Conservation (phyloP, 306 rosid genomes). For the Hippophae rhamnoides region DNA sequence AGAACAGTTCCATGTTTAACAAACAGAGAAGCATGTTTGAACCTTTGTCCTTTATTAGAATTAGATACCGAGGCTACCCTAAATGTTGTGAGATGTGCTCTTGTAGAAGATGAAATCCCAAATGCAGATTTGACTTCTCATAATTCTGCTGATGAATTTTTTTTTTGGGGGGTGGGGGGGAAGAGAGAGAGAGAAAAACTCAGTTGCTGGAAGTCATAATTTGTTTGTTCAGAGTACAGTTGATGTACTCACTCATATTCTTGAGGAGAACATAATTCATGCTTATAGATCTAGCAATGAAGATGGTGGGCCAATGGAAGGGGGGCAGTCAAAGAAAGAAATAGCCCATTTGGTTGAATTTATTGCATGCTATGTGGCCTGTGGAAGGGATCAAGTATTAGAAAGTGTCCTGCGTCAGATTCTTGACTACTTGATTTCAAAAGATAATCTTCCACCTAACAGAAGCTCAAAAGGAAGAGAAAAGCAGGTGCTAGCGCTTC, state of each 20-base stretch:
- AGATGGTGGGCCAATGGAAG: slow-evolving; percentile 28
- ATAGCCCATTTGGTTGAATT: slow-evolving; percentile 62
- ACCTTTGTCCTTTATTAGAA: slow-evolving; percentile 62
- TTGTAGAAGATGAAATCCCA: slow-evolving; percentile 45
- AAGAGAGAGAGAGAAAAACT: slow-evolving; percentile 26
- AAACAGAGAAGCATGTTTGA: slow-evolving; percentile 31
- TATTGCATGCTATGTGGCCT: slow-evolving; percentile 70
- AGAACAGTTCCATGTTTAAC: slow-evolving; percentile 29
- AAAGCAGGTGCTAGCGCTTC: slow-evolving; percentile 83
- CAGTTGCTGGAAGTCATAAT: slow-evolving; percentile 29
- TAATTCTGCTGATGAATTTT: slow-evolving; percentile 26
- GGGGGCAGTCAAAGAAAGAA: slow-evolving; percentile 65
- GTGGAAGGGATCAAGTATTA: slow-evolving; percentile 59
- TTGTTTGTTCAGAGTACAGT: slow-evolving; percentile 62
- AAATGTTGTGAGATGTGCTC: slow-evolving; percentile 67
- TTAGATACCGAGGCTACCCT: slow-evolving; percentile 79
- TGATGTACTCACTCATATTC: slow-evolving; percentile 55
- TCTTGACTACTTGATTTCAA: slow-evolving; percentile 63
- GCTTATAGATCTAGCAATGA: slow-evolving; percentile 30
- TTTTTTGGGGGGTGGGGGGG: too few species aligned
- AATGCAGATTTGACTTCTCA: slow-evolving; percentile 27
- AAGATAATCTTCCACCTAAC: slow-evolving; percentile 28
- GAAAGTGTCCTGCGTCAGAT: slow-evolving; percentile 54
- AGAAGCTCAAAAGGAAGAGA: slow-evolving; percentile 54
- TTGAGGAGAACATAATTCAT: slow-evolving; percentile 36